Conservation (phyloP, 176 grass and related monocot genomes). For the Guadua angustifolia region DNA sequence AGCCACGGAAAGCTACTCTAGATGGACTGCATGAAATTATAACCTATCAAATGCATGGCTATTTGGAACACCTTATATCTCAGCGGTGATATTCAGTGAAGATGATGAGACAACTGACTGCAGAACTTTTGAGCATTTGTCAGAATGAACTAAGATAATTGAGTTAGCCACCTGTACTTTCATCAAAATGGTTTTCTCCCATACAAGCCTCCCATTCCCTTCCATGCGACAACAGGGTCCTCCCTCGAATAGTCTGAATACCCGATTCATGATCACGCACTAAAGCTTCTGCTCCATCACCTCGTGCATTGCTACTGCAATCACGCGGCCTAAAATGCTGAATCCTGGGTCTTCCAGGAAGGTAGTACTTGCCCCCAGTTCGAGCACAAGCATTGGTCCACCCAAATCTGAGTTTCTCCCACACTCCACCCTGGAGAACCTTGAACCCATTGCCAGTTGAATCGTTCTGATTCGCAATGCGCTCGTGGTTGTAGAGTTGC, state of each 20-base stretch:
- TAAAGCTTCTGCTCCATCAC: slow-evolving; percentile 16
- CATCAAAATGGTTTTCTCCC: slow-evolving; percentile 26
- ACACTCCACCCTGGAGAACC: slow-evolving; percentile 58
- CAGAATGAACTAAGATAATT: slow-evolving; percentile 12
- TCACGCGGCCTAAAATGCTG: slow-evolving; percentile 54
- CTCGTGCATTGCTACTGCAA: slow-evolving; percentile 28
- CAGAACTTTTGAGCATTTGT: slow-evolving; percentile 10
- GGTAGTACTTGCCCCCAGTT: slow-evolving; percentile 29
- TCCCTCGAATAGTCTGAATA: slow-evolving; percentile 43
- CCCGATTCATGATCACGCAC: slow-evolving; percentile 41
- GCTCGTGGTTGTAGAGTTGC: slow-evolving; percentile 44
- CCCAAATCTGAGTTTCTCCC: slow-evolving; percentile 60
- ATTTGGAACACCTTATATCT: not conserved
- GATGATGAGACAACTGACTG: not conserved
- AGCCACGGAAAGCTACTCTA: not conserved
- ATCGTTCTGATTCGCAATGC: not conserved
- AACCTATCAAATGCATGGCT: not conserved
- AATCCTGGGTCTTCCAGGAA: slow-evolving; percentile 69
- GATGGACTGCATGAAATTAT: not conserved
- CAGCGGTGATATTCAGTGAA: not conserved
- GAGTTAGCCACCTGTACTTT: slow-evolving; percentile 52
- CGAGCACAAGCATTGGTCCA: slow-evolving; percentile 28
- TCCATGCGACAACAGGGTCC: slow-evolving; percentile 31
- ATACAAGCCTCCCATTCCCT: slow-evolving; percentile 45
- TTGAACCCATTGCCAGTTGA: slow-evolving; percentile 50